phyloP scores from a whole-genome alignment of 2,329 filamentous ascomycete genomes.

The Sporothrix dimorphospora region DNA sequence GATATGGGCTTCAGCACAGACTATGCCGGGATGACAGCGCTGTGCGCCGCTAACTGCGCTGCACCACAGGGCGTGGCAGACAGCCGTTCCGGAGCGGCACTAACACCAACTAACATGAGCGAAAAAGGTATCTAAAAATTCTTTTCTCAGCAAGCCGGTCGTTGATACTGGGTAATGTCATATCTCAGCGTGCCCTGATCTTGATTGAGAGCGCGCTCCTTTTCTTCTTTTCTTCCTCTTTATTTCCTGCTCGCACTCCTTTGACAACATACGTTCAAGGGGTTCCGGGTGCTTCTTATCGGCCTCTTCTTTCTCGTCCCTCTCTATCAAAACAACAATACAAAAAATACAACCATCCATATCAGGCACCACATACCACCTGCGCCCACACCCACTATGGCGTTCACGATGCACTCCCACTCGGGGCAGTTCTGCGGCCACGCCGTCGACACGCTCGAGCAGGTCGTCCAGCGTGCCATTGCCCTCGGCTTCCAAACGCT shows the following conservation, averaged over 20 bases:
- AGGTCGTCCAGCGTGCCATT: slow-evolving; percentile 80
- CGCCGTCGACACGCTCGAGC: slow-evolving; percentile 81
- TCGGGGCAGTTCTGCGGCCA: slow-evolving; percentile 97
- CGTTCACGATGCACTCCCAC: slow-evolving; percentile 97
- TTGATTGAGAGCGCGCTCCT: neutral
- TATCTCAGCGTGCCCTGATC: neutral
- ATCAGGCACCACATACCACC: neutral
- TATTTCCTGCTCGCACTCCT: neutral
- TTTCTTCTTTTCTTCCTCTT: neutral
- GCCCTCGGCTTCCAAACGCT: slow-evolving; percentile 77
- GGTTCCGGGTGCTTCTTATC: neutral
- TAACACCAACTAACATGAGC: slow-evolving; percentile 2
- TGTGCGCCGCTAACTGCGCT: neutral
- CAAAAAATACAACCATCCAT: neutral
- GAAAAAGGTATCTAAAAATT: slow-evolving; percentile 10
- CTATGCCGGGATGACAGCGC: neutral
- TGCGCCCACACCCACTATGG: slow-evolving; percentile 63
- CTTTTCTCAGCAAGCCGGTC: neutral
- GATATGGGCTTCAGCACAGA: neutral
- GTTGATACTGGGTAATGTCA: neutral
- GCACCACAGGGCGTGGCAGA: neutral
- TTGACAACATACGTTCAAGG: neutral
- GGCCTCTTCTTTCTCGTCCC: neutral
- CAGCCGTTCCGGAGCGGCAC: neutral
- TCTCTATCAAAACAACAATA: neutral